phyloP scores from a whole-genome alignment of 345 rosid species.

The Aquilaria malaccensis region DNA sequence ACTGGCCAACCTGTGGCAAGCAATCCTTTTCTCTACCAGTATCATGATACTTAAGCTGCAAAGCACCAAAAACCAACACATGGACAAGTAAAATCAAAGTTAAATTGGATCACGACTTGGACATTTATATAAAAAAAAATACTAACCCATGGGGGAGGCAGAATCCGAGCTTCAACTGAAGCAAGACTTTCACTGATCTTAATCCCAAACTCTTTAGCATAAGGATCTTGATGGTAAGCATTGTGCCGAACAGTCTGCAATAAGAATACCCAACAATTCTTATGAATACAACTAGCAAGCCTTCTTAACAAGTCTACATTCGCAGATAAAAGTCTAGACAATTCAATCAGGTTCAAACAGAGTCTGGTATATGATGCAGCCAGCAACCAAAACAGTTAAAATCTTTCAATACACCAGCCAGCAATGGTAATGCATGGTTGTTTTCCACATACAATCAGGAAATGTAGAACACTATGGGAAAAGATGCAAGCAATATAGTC shows the following conservation, averaged over 20 bases:
- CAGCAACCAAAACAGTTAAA: no score
- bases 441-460: no score
- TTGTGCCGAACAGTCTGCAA: slow-evolving; percentile 74
- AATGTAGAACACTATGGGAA: no score
- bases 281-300: no score
- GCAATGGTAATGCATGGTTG: no score
- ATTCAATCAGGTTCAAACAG: no score
- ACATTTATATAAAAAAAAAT: not conserved
- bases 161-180: slow-evolving; percentile 92
- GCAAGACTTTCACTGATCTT: slow-evolving; percentile 84
- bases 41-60: slow-evolving; percentile 91
- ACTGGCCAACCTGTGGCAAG: slow-evolving; percentile 91
- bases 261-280: not conserved
- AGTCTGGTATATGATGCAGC: no score
- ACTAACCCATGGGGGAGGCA: slow-evolving; percentile 90
- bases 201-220: slow-evolving; percentile 95
- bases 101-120: not conserved
- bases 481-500: no score
- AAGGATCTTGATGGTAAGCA: slow-evolving; percentile 65
- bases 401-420: no score
- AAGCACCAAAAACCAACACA: not conserved
- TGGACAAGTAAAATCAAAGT: not conserved
- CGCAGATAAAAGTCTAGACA: no score
- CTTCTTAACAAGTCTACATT: no score
- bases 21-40: slow-evolving; percentile 85